Conservation (phyloP, 2,329 filamentous ascomycete species). For the Monilinia aucupariae region DNA sequence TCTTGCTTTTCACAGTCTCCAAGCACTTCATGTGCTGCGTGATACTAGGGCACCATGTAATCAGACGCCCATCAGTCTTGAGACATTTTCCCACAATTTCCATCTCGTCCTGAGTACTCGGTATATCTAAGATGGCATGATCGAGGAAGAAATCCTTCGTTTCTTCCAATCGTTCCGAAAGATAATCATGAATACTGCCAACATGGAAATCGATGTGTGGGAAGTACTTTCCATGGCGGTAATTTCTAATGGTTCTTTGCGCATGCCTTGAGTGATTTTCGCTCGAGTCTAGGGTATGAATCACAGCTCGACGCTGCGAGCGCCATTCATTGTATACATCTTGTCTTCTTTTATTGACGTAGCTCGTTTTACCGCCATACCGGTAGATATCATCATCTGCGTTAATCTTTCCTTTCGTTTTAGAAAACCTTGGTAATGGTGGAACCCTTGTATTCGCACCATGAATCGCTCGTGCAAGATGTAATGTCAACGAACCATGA, state of each 20-base stretch:
- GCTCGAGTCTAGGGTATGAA: constrained; percentile 69
- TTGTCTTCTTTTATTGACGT: too few relatives aligned
- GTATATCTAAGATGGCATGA: constrained; percentile 69
- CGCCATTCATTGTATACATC: constrained; percentile 26
- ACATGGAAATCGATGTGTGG: constrained; percentile 69
- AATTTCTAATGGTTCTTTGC: constrained; percentile 57
- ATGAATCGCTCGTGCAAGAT: constrained; percentile 70
- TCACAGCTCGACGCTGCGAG: constrained; percentile 54
- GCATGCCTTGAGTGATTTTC: constrained; percentile 59
- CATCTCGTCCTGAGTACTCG: constrained; percentile 51
- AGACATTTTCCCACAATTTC: constrained; percentile 51
- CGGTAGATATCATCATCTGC: background rate
- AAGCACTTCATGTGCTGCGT: constrained; percentile 69
- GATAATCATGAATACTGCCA: constrained; percentile 59
- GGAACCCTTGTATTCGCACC: constrained; percentile 59
- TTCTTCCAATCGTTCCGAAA: constrained; percentile 47
- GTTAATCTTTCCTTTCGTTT: background rate
- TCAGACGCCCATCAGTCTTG: constrained; percentile 56
- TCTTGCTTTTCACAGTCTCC: constrained; percentile 46
- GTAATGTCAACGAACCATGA: constrained; percentile 72
- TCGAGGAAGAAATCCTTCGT: constrained; percentile 56
- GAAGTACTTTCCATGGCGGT: constrained; percentile 64
- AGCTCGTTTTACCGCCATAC: background rate
- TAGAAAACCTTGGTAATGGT: constrained; percentile 28
- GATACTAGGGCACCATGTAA: constrained; percentile 71